A percentile compares a stretch with the other conserved stretches of the same genome.
Conservation (phyloP, 306 rosid genomes). For the Hippophae tibetana region DNA sequence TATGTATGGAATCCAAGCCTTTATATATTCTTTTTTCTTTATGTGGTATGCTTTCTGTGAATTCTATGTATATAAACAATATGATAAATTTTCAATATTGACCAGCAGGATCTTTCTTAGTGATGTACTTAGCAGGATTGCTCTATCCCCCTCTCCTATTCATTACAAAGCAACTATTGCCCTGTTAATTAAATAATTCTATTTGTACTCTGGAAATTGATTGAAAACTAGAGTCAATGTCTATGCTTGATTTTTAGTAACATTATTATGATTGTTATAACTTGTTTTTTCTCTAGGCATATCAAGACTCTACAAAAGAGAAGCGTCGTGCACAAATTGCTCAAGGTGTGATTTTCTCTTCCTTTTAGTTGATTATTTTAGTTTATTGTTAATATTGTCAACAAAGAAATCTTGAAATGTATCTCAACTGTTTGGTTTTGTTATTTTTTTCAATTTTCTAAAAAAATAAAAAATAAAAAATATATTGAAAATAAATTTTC, state of each 20-base stretch:
- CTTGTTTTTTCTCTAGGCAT: slow-evolving; percentile 47
- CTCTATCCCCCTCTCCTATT: too few species aligned
- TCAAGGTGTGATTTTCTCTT: slow-evolving; percentile 54
- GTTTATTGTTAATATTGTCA: slow-evolving; percentile 9
- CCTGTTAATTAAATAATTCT: background rate
- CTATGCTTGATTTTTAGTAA: background rate
- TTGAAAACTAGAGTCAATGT: background rate
- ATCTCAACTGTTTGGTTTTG: background rate
- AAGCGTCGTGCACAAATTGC: slow-evolving; percentile 83
- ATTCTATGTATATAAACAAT: background rate
- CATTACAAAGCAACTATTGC: background rate
- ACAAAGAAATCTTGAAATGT: background rate
- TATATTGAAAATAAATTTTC: too few species aligned
- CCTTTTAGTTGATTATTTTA: slow-evolving; percentile 1
- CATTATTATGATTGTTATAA: slow-evolving; percentile 5
- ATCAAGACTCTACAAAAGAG: slow-evolving; percentile 94
- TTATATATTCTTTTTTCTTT: background rate
- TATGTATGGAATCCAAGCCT: too few species aligned
- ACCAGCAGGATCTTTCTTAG: background rate
- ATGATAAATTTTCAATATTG: background rate
- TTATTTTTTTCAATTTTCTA: background rate
- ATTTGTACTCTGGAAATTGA: background rate
- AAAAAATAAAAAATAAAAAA: too few species aligned
- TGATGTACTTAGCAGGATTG: background rate
- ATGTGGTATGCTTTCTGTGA: background rate